Evolutionary conservation across 202 grass and related monocot species (phyloP), one percentile per base, ranked within the genome.

Genomic region (Cymbopogon flexuosus): DNA sequence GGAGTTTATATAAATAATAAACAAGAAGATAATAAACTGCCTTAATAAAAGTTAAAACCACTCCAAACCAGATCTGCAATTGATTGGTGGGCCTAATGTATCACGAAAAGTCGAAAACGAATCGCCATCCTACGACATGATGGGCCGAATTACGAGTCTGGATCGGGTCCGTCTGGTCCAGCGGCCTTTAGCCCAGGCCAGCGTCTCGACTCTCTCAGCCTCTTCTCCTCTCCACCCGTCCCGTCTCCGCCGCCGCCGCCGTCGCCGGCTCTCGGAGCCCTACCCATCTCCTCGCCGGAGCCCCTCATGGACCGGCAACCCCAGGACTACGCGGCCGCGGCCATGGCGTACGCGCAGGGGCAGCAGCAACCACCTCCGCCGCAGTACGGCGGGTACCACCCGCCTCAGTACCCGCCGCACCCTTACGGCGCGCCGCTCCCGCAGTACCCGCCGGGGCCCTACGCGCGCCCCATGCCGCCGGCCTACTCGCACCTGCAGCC

Each of bases 261-360:
- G 8, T 58, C 72, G 10, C 78, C 77, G 77, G 71, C 58, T 21
- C 36, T 27, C 76, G 24, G 43, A 58, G 56, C 82, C 81, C 70
- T 58, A 81, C 54, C 22, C 49, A 21, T 65, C 87, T 30, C 23
- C 71, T 57, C 56, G 15, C 23, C 68, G 52, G 37, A 46, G 11
- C 24, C 42, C 19, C 10, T 18, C 21, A 99, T 99, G 96, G 96
- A 99, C 74, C 76, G 90, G 36, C 86, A 99, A 66, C 69, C 88
- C 63, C 92, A 91, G 63, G 96, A 99, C 35, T 99, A 93, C 56
- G 85, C 94, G 64, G 78, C 77, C 9, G 88, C 87, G 8, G 89
- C 94, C 35, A 90, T 97, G 89, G 90, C 90, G 9, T 98, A 92
- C 75, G 85, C 90, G 52, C 91, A 94, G 80, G 81, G 83, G 23